Evolutionary conservation across 345 rosid genomes (phyloP).

Genomic region (Psidium guajava): DNA sequence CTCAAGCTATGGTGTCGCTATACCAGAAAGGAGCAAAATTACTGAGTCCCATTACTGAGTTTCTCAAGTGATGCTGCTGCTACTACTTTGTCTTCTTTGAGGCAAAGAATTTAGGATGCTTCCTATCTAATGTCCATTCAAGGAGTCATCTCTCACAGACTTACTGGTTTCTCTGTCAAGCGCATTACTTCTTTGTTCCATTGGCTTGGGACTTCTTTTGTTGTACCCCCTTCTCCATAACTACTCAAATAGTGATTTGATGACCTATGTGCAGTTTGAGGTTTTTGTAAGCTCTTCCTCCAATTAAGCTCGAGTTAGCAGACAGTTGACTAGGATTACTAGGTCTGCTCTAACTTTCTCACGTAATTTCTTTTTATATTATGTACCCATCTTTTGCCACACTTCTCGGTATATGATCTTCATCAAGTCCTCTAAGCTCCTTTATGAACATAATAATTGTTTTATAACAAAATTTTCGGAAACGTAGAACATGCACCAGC

Average conservation of each 20-base stretch:
- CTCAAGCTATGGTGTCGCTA: constrained; percentile 29
- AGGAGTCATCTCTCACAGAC: constrained; percentile 30
- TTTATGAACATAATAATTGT: no score
- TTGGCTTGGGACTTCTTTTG: background rate
- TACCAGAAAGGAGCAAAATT: constrained; percentile 1
- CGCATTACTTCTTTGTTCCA: background rate
- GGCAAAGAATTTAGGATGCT: background rate
- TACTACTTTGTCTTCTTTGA: background rate
- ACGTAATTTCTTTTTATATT: background rate
- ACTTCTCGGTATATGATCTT: no score
- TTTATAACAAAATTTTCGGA: no score
- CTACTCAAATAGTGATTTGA: background rate
- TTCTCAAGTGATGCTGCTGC: no score
- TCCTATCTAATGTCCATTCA: background rate
- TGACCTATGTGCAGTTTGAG: background rate
- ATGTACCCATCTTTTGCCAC: background rate
- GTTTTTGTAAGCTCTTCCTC: no score
- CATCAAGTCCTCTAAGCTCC: no score
- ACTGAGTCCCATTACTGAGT: no score
- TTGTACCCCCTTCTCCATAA: background rate
- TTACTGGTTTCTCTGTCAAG: background rate
- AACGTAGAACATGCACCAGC: background rate
- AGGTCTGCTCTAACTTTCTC: no score
- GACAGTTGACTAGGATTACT: no score
- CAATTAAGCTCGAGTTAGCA: no score